Conservation (phyloP, 306 rosid genomes). For the Spatholobus suberectus region DNA sequence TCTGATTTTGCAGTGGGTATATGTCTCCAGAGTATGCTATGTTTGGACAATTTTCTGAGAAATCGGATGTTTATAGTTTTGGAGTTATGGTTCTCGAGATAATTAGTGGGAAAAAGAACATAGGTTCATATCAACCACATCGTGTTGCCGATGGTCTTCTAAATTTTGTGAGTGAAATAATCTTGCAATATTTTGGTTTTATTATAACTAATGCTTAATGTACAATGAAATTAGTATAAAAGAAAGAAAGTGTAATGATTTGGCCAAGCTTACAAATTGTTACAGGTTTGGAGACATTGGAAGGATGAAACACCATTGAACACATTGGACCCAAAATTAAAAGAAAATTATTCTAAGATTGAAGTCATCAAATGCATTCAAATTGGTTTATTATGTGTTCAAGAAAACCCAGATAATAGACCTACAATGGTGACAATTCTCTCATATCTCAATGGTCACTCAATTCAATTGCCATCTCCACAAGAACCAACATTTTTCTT, state of each 20-base stretch:
- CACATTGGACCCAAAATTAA: background rate
- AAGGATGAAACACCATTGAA: background rate
- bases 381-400: background rate
- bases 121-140: background rate
- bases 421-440: background rate
- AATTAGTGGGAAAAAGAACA: slow-evolving; percentile 8
- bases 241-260: background rate
- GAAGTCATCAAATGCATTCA: background rate
- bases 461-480: background rate
- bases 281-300: background rate
- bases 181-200: background rate
- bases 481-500: background rate
- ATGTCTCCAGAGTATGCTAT: background rate
- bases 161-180: background rate
- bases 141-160: background rate
- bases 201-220: background rate
- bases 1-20: background rate
- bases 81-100: slow-evolving; percentile 3
- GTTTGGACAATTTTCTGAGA: background rate
- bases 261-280: background rate
- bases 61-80: background rate
- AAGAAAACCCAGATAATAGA: background rate
- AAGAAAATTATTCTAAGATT: background rate
- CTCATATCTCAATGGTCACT: background rate
- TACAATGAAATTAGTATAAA: too few relatives aligned